Evolutionary conservation across 495 filamentous ascomycete species (phyloP).

Genomic region (Lasiosphaeria miniovina): DNA sequence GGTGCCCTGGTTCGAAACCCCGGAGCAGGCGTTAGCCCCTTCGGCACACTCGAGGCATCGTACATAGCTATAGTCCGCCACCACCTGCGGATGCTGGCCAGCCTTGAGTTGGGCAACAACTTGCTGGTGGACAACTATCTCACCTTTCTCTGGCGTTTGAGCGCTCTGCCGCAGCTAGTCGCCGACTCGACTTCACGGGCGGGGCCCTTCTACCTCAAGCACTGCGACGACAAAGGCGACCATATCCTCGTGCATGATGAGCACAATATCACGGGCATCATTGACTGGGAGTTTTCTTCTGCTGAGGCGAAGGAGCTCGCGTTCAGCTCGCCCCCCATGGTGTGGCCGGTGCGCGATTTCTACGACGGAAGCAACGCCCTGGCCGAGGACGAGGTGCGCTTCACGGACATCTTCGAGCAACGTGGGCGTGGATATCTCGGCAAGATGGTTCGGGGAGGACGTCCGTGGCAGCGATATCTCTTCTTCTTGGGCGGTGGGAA

Average conservation of each 20-base stretch:
- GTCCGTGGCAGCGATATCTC: background rate
- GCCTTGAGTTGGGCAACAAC: background rate
- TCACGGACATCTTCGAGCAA: slow-evolving; percentile 32
- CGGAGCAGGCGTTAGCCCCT: background rate
- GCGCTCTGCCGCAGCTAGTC: background rate
- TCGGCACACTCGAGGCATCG: background rate
- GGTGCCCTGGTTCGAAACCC: background rate
- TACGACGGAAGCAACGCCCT: slow-evolving; percentile 37
- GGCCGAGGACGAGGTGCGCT: slow-evolving; percentile 33
- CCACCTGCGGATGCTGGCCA: background rate
- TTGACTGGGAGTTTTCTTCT: slow-evolving; percentile 46
- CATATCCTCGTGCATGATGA: slow-evolving; percentile 45
- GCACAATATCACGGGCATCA: slow-evolving; percentile 44
- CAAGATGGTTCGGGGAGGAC: background rate
- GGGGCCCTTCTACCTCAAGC: slow-evolving; percentile 39
- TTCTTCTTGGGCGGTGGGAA: background rate
- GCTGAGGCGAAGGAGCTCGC: slow-evolving; percentile 28
- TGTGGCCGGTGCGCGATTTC: slow-evolving; percentile 43
- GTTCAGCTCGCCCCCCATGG: slow-evolving; percentile 42
- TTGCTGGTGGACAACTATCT: background rate
- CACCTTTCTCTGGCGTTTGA: background rate
- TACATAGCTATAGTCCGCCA: background rate
- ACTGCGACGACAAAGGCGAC: slow-evolving; percentile 46
- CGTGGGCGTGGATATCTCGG: slow-evolving; percentile 25
- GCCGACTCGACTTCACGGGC: background rate